Evolutionary conservation across 768 basidiomycete genomes (phyloP).

Genomic region (Lentinula guzmanii): DNA sequence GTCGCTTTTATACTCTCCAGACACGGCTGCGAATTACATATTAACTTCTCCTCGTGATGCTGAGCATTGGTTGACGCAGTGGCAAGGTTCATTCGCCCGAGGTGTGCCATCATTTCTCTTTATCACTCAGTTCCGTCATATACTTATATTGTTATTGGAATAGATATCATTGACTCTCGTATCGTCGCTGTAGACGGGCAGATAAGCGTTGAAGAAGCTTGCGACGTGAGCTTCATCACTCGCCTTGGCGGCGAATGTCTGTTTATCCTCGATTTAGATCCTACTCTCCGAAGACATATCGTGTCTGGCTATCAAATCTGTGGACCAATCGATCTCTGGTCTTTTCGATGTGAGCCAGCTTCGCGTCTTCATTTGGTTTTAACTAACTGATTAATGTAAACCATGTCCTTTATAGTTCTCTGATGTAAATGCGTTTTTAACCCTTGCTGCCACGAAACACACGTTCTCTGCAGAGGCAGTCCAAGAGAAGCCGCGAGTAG

Average conservation of each 20-base stretch:
- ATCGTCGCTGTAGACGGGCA: conserved; percentile 66
- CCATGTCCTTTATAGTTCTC: conserved; percentile 46
- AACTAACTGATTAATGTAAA: background rate
- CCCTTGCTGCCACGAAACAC: conserved; percentile 75
- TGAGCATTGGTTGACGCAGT: conserved; percentile 51
- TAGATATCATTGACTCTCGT: conserved; percentile 67
- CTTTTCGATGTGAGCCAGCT: conserved; percentile 64
- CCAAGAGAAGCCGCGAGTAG: conserved; percentile 50
- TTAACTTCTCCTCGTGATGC: conserved; percentile 21
- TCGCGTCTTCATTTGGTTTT: background rate
- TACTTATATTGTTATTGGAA: background rate
- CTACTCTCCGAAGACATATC: conserved; percentile 56
- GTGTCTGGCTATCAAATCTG: conserved; percentile 58
- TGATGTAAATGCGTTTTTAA: conserved; percentile 85
- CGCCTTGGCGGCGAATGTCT: background rate
- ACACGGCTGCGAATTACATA: background rate
- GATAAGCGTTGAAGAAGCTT: conserved; percentile 75
- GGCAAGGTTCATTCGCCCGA: conserved; percentile 51
- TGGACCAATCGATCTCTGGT: conserved; percentile 31
- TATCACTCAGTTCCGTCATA: background rate
- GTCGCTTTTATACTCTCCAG: conserved; percentile 9
- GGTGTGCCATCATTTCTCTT: conserved; percentile 32
- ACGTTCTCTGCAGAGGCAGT: conserved; percentile 58
- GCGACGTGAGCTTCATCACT: conserved; percentile 48
- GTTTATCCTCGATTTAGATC: conserved; percentile 29